These are phyloP conservation scores for Colletotrichum nymphaeae DNA, from an alignment of 2,329 filamentous ascomycete species.

Conservation along the genomic window DNA sequence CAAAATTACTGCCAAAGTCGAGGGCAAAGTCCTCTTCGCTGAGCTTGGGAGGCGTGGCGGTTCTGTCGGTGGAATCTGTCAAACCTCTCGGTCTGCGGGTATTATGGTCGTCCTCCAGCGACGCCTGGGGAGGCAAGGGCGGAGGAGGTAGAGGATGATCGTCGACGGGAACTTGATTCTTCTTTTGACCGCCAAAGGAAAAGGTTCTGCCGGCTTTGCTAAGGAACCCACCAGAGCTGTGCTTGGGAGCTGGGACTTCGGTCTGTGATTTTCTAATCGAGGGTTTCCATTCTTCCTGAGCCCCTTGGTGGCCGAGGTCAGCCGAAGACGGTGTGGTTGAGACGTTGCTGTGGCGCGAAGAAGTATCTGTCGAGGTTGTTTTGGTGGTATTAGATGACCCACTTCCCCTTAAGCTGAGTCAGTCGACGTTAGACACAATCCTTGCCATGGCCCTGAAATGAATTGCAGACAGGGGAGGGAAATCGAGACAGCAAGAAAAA, in stretches of 20 bases:
- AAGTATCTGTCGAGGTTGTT: conserved; percentile 69
- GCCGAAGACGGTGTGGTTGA: conserved; percentile 72
- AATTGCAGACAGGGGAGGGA: conserved; percentile 36
- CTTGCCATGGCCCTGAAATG: conserved; percentile 37
- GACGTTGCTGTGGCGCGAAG: conserved; percentile 70
- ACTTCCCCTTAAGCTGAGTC: conserved; percentile 63
- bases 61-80: conserved; percentile 65
- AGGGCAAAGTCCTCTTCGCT: conserved; percentile 56
- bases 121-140: conserved; percentile 49
- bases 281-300: conserved; percentile 54
- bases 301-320: conserved; percentile 50
- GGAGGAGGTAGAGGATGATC: conserved; percentile 49
- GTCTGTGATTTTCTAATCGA: conserved; percentile 50
- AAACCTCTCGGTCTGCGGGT: conserved; percentile 58
- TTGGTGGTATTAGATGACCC: conserved; percentile 72
- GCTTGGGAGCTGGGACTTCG: conserved; percentile 58
- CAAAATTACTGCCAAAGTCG: conserved; percentile 69
- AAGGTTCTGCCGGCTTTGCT: conserved; percentile 69
- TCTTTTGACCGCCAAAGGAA: conserved; percentile 69
- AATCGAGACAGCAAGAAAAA: conserved; percentile 15
- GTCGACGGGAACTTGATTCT: conserved; percentile 51
- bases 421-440: conserved; percentile 46
- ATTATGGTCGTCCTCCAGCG: conserved; percentile 44
- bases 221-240: conserved; percentile 60
- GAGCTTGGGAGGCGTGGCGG: conserved; percentile 62